Base-by-base conservation (phyloP, 768 basidiomycete genomes). In the Amylocystis lapponica region DNA sequence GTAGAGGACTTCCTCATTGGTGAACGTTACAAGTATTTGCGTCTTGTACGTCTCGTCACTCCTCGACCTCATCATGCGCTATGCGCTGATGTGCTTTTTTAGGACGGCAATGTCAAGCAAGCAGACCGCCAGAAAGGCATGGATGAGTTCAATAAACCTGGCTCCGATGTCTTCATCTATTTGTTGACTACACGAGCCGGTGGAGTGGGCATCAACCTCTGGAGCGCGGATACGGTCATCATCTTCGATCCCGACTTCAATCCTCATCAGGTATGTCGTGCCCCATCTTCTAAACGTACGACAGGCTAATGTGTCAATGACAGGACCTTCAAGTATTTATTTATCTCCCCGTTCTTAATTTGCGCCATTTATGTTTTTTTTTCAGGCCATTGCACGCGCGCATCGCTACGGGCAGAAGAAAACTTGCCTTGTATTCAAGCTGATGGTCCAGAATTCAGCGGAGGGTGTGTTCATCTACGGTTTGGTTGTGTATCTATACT, bases 221-320 rank as follows among this genome's bases (percentile, higher is more conserved):
- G 85, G 69, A 87, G 82, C 7, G 94, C 95, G 16, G 95, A 97
- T 60, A 95, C 93, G 0, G 92, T 94, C 22, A 85, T 92, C 33
- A 83, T 92, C 42, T 89, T 83, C 53, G 95, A 99, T 58, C 92
- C 93, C 0, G 96, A 99, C 67, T 99, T 93, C 63, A 99, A 99
- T 57, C 95, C 95, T n/a, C 92, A 96, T 65, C 86, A 86, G 73
- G 85, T 84, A 36, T 21, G 74, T 61, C 36, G n/a, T n/a, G n/a
- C n/a, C n/a, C n/a, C n/a, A 4, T 9, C 29, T 23, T 38, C 27
- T 23, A 30, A 21, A n/a, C n/a, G n/a, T n/a, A n/a, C n/a, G n/a
- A n/a, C n/a, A n/a, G n/a, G n/a, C n/a, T n/a, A n/a, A n/a, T n/a
- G n/a, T n/a, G n/a, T n/a, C n/a, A n/a, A n/a, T n/a, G n/a, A n/a